Base-by-base conservation (phyloP, 1,284 basidiomycete species). In the Apiotrichum montevideense region DNA sequence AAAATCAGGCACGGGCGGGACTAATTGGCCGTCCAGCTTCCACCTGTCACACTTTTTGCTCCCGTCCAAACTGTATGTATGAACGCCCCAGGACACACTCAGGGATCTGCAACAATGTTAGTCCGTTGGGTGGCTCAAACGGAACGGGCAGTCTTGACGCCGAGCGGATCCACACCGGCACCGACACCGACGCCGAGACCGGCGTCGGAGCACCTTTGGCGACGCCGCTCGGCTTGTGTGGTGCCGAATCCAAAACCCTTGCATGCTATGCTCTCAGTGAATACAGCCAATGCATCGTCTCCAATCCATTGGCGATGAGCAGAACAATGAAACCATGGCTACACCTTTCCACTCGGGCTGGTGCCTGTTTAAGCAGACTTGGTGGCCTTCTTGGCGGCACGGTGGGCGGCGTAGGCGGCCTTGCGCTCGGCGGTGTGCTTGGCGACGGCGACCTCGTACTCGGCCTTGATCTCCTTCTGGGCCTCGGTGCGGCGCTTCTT, bases 341-440 rank as follows among this genome's bases (percentile, higher is more conserved):
- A 50, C 48, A 50, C 37, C 48, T 10, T 50, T 40, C 48, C 48
- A 50, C 48, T 50, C 48, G 34, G 10, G 7, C 48, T 40, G 5
- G 9, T 10, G 9, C 34, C n/a, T 32, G 41, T 37, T 55, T 55
- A 55, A 43, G 55, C 50, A 29, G 29, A 29, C 40, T 42, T 43
- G 35, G 13, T 43, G 57, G 71, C 67, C 69, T 74, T 73, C 71
- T 76, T 76, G 67, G 70, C 67, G 50, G 75, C 75, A 62, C 75
- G 79, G 73, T 73, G 67, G 63, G 78, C 78, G 59, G 74, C 72
- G 68, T 68, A 63, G 66, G 89, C 87, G 75, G 84, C 85, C 85
- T 95, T 96, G 84, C 87, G 90, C 84, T 97, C 93, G 67, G 89
- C 85, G 63, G 90, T 78, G 71, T 91, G 90, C 84, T 97, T 95